phyloP scores from a whole-genome alignment of 192 early-diverging fungal genomes.

The Diversispora eburnea region DNA sequence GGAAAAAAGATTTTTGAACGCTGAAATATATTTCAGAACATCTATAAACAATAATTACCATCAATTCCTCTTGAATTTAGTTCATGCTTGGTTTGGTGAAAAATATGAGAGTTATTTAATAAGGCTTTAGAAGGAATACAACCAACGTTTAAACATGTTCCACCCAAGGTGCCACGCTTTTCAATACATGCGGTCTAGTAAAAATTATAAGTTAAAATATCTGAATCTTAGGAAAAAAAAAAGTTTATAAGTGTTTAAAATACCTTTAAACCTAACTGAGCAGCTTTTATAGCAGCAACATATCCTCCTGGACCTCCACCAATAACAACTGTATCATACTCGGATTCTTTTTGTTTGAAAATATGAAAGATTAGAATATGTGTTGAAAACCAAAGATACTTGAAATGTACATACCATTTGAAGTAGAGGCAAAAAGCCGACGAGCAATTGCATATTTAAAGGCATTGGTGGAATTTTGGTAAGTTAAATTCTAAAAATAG shows the following conservation, averaged over 20 bases:
- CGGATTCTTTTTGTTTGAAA: conserved; percentile 31
- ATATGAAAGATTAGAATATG: background rate
- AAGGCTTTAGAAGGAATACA: conserved; percentile 99
- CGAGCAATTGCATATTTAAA: no score
- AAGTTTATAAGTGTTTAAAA: background rate
- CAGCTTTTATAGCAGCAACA: conserved; percentile 97
- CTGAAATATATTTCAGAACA: background rate
- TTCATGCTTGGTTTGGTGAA: conserved; percentile 89
- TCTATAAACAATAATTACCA: conserved; percentile 40
- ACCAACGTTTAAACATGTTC: conserved; percentile 98
- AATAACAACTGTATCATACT: conserved; percentile 81
- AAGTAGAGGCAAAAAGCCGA: no score
- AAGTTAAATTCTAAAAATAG: no score
- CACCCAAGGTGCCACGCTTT: conserved; percentile 91
- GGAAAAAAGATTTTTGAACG: no score
- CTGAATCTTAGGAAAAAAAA: background rate
- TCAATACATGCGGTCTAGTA: conserved; percentile 91
- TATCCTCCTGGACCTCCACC: conserved; percentile 99
- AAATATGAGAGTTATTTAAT: conserved; percentile 97
- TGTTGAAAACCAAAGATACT: background rate
- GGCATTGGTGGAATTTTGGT: no score
- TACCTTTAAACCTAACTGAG: conserved; percentile 96
- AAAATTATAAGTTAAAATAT: background rate
- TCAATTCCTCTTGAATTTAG: conserved; percentile 93
- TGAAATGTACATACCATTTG: no score